Evolutionary conservation across 139 green algal species (phyloP).

Genomic region (Volvox africanus): DNA sequence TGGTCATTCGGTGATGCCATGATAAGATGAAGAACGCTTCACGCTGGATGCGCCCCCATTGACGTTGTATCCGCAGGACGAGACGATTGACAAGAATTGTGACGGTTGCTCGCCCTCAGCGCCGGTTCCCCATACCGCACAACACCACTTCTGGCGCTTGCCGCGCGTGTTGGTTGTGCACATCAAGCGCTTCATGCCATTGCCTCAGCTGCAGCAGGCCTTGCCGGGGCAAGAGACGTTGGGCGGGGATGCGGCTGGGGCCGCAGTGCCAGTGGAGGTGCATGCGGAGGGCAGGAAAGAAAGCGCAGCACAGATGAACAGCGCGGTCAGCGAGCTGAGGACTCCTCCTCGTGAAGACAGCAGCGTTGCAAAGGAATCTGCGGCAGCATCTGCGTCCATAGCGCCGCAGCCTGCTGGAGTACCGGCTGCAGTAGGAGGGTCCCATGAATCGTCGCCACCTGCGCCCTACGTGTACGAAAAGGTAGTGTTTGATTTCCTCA

Average conservation of each 20-base stretch:
- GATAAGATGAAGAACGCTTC: too few relatives aligned
- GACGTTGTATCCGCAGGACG: conserved; percentile 45
- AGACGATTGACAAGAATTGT: conserved; percentile 75
- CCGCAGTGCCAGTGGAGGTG: background rate
- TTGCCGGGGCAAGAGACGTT: background rate
- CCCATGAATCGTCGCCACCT: background rate
- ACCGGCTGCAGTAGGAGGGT: background rate
- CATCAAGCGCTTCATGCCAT: conserved; percentile 77
- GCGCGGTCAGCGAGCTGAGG: background rate
- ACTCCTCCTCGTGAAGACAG: background rate
- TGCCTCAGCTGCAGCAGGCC: conserved; percentile 16
- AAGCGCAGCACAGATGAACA: background rate
- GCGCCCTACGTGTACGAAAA: conserved; percentile 23
- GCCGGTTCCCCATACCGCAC: conserved; percentile 55
- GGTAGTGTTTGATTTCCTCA: background rate
- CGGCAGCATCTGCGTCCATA: background rate
- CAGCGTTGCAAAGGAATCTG: background rate
- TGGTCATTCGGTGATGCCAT: too few relatives aligned
- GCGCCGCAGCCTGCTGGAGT: background rate
- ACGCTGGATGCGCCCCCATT: too few relatives aligned
- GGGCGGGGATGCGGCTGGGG: background rate
- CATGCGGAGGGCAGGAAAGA: background rate
- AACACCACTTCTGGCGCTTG: conserved; percentile 67
- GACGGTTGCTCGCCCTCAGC: conserved; percentile 65
- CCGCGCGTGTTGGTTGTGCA: conserved; percentile 79